A percentile compares a stretch with the other conserved stretches of the same genome.
phyloP scores from a whole-genome alignment of 495 filamentous ascomycete genomes.

The Recurvomyces mirabilis region DNA sequence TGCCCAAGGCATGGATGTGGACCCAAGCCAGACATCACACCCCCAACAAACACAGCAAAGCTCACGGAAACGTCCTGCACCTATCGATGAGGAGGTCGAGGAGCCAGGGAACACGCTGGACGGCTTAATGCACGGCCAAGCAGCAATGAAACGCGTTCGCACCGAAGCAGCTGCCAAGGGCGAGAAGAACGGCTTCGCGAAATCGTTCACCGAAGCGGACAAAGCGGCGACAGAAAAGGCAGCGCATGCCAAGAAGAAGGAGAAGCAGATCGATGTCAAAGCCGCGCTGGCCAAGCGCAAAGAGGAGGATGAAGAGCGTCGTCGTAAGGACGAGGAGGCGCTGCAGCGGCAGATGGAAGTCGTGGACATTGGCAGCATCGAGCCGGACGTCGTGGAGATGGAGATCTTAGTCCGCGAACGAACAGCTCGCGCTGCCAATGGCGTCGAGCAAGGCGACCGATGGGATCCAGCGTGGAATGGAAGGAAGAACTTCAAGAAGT shows the following conservation, averaged over 20 bases:
- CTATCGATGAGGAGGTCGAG: conserved; percentile 1
- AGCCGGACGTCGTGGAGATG: conserved; percentile 75
- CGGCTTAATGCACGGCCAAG: conserved; percentile 48
- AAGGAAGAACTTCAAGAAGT: conserved; percentile 92
- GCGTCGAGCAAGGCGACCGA: conserved; percentile 42
- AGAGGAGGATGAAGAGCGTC: conserved; percentile 56
- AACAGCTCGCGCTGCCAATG: conserved; percentile 19
- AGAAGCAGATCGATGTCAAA: conserved; percentile 51
- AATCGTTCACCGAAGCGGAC: conserved; percentile 8
- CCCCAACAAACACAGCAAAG: conserved; percentile 2
- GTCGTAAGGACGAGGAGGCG: conserved; percentile 47
- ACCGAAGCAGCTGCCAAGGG: conserved; percentile 34
- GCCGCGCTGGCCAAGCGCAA: conserved; percentile 56
- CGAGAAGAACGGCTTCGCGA: conserved; percentile 9
- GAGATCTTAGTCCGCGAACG: conserved; percentile 36
- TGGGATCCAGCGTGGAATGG: conserved; percentile 95
- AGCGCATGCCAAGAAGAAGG: conserved; percentile 13
- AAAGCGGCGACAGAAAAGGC: neutral
- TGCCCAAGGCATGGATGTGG: conserved; percentile 21
- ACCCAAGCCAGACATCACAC: conserved; percentile 6
- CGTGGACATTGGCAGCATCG: conserved; percentile 54
- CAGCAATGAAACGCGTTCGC: conserved; percentile 59
- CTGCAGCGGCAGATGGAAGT: conserved; percentile 40
- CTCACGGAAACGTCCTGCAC: conserved; percentile 11
- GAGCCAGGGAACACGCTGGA: conserved; percentile 6